These are phyloP conservation scores for Aspergillus felis DNA, from an alignment of 2,329 filamentous ascomycete species.

Conservation along the genomic window DNA sequence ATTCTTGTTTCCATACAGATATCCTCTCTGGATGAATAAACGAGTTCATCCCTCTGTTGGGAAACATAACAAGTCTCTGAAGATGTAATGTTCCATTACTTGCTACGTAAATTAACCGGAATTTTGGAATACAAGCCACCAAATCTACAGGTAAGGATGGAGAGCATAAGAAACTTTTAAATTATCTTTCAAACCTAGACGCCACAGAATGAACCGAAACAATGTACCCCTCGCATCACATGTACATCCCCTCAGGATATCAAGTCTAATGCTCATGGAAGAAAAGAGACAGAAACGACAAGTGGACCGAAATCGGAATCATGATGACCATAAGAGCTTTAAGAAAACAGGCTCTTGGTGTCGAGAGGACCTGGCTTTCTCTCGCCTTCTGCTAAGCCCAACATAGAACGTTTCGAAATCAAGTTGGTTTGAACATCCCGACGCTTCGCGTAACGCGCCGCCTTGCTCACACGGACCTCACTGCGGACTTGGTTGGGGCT, in stretches of 20 bases:
- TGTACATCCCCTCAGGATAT: constrained; percentile 35
- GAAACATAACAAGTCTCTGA: background rate
- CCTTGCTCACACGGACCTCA: constrained; percentile 72
- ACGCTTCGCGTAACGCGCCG: constrained; percentile 71
- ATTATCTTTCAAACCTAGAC: constrained; percentile 26
- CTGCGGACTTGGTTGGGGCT: constrained; percentile 90
- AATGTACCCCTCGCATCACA: constrained; percentile 27
- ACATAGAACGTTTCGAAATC: constrained; percentile 67
- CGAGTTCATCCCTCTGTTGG: background rate
- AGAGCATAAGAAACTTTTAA: constrained; percentile 9
- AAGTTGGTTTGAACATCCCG: constrained; percentile 70
- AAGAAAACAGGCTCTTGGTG: constrained; percentile 65
- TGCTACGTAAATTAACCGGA: background rate
- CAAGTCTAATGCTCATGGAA: constrained; percentile 24
- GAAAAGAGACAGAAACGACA: constrained; percentile 15
- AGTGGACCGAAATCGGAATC: constrained; percentile 11
- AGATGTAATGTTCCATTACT: background rate
- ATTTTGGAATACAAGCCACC: background rate
- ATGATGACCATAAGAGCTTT: constrained; percentile 56
- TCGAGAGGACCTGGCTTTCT: constrained; percentile 68
- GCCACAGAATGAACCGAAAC: constrained; percentile 30
- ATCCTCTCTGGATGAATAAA: background rate
- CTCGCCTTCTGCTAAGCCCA: constrained; percentile 66
- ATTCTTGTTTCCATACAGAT: background rate
- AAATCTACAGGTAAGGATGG: background rate